A percentile compares a stretch with the other conserved stretches of the same genome.
These are phyloP conservation scores for Agaricales sp. DNA, from an alignment of 1,284 basidiomycete species.

Conservation along the genomic window DNA sequence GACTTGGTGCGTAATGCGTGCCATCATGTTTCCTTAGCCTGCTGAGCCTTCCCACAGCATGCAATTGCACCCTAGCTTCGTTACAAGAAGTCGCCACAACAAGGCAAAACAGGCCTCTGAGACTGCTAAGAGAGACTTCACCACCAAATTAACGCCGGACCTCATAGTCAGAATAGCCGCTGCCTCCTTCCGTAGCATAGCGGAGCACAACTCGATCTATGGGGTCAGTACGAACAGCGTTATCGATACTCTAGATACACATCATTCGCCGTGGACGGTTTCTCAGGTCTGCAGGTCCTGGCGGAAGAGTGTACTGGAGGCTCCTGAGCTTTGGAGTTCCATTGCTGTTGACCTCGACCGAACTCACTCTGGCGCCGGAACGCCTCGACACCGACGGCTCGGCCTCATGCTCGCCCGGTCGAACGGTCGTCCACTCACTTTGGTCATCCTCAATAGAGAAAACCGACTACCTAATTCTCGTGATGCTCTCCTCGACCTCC, in stretches of 20 bases:
- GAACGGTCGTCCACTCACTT: not conserved
- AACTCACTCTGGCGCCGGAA: not conserved
- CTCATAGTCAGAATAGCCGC: not conserved
- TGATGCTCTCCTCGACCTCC: not conserved
- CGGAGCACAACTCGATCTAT: not conserved
- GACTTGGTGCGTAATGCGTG: no score
- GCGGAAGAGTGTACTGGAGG: not conserved
- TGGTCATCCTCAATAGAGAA: not conserved
- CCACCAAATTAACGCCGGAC: not conserved
- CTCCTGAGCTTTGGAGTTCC: not conserved
- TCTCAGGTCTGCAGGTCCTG: not conserved
- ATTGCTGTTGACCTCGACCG: not conserved
- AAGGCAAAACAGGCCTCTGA: not conserved
- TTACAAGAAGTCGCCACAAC: not conserved
- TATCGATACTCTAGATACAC: not conserved
- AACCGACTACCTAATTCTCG: not conserved
- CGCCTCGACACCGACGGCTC: not conserved
- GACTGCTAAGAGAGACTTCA: not conserved
- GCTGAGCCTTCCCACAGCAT: no score
- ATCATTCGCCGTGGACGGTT: not conserved
- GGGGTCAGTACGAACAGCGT: not conserved
- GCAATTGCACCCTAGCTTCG: not conserved
- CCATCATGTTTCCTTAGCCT: no score
- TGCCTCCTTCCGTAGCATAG: not conserved
- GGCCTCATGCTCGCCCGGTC: not conserved